Evolutionary conservation across 148 eudicot species (phyloP).

Genomic region (Talinum fruticosum): DNA sequence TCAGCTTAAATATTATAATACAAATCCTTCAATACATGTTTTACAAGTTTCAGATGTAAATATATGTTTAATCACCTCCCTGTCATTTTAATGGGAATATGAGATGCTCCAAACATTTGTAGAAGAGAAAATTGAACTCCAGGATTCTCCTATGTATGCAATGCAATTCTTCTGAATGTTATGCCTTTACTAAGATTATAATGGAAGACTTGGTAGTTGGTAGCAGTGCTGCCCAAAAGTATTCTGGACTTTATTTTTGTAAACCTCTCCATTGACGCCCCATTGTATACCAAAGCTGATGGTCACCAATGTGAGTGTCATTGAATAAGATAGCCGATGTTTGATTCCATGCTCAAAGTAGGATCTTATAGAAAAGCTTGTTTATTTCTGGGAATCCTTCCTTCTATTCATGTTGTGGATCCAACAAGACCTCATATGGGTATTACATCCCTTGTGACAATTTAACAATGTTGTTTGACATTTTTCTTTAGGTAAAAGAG

Average conservation of each 20-base stretch:
- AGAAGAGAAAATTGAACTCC: not conserved
- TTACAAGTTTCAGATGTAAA: not conserved
- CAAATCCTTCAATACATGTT: too few relatives aligned
- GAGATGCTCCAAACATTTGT: not conserved
- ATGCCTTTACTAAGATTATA: not conserved
- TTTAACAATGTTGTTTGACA: slow-evolving; percentile 9
- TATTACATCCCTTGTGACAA: too few relatives aligned
- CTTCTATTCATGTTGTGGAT: not conserved
- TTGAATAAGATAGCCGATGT: not conserved
- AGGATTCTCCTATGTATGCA: not conserved
- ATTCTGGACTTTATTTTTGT: not conserved
- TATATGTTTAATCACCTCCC: not conserved
- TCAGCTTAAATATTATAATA: too few relatives aligned
- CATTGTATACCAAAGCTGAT: not conserved
- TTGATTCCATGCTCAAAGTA: not conserved
- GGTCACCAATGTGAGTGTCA: not conserved
- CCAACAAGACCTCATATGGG: not conserved
- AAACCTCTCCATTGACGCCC: not conserved
- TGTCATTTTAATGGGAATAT: not conserved
- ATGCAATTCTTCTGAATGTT: not conserved
- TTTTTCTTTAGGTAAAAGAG: slow-evolving; percentile 60
- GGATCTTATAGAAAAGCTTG: not conserved
- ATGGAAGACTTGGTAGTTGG: not conserved
- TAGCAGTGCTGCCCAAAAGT: too few relatives aligned
- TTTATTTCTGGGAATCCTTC: not conserved